Base-by-base conservation (phyloP, 257 asterid species). In the Capsicum rhomboideum region DNA sequence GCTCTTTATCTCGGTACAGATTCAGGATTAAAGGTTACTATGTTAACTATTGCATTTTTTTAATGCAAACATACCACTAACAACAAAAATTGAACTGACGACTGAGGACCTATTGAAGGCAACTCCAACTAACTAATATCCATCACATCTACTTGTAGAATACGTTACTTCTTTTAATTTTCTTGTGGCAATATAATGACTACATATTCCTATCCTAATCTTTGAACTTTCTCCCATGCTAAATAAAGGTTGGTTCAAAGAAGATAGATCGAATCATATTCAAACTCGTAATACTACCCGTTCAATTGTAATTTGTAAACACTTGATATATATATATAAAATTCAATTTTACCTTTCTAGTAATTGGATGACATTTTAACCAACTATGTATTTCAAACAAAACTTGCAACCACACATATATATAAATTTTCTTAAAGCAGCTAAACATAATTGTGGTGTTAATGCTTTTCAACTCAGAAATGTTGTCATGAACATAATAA, bases 1-100 rank as follows among this genome's bases (percentile, higher is more conserved):
- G 3, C 0, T 2, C 0, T 63, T 6, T 26, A 6, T 26, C 5
- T 2, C 13, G 0, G 10, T 2, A 12, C 6, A 12, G 26, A 61
- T 61, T 28, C 0, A 64, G 8, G 26, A 61, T 61, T 12, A 26
- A 61, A 28, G 28, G 6, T 1, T 13, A 28, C 0, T n/a, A n/a
- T n/a, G n/a, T n/a, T n/a, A n/a, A n/a, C n/a, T n/a, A n/a, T n/a
- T n/a, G n/a, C n/a, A n/a, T n/a, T n/a, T n/a, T n/a, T n/a, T n/a
- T n/a, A n/a, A n/a, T n/a, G n/a, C n/a, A n/a, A n/a, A n/a, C n/a
- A n/a, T n/a, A n/a, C n/a, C n/a, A n/a, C n/a, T n/a, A n/a, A n/a
- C n/a, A n/a, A n/a, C n/a, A 4, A 28, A 28, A 28, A 64, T 6
- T 64, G 1, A 64, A 61, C 11, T 23, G 5, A 26, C 8, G 1